These are phyloP conservation scores for Saccharomycopsis synnaedendra DNA, from an alignment of 805 yeast species.

Conservation along the genomic window DNA sequence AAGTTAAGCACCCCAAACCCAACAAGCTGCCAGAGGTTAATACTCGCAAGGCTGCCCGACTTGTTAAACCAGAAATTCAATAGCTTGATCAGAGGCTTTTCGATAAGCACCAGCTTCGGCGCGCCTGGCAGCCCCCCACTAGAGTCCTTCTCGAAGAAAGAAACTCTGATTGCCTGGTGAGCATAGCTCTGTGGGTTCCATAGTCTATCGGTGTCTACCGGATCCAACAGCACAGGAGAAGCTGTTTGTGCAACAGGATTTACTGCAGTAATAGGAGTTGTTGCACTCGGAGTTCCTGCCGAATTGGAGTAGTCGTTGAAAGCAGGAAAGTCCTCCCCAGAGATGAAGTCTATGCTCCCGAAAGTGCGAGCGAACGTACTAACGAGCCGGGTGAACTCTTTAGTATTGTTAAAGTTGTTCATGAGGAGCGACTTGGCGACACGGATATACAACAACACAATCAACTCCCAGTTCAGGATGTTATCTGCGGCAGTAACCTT, in stretches of 20 bases:
- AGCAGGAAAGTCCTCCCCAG: conserved; percentile 9
- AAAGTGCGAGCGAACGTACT: conserved; percentile 15
- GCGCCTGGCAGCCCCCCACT: not conserved
- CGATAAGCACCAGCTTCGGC: conserved; percentile 11
- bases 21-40: conserved; percentile 61
- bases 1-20: conserved; percentile 60
- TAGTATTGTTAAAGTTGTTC: conserved; percentile 13
- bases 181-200: conserved; percentile 2
- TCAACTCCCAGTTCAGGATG: conserved; percentile 16
- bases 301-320: conserved; percentile 5
- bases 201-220: conserved; percentile 3
- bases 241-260: conserved; percentile 1
- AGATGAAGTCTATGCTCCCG: conserved; percentile 16
- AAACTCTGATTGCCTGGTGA: conserved; percentile 13
- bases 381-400: conserved; percentile 15
- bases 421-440: conserved; percentile 13
- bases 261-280: conserved; percentile 1
- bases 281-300: conserved; percentile 4
- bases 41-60: conserved; percentile 63
- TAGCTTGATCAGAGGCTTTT: conserved; percentile 31
- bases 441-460: conserved; percentile 15
- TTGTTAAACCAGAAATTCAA: conserved; percentile 66
- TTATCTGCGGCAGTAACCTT: conserved; percentile 16
- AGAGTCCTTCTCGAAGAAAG: conserved; percentile 15
- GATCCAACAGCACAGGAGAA: conserved; percentile 8